phyloP scores from a whole-genome alignment of 2,329 filamentous ascomycete genomes.

The Coniochaeta sp. region DNA sequence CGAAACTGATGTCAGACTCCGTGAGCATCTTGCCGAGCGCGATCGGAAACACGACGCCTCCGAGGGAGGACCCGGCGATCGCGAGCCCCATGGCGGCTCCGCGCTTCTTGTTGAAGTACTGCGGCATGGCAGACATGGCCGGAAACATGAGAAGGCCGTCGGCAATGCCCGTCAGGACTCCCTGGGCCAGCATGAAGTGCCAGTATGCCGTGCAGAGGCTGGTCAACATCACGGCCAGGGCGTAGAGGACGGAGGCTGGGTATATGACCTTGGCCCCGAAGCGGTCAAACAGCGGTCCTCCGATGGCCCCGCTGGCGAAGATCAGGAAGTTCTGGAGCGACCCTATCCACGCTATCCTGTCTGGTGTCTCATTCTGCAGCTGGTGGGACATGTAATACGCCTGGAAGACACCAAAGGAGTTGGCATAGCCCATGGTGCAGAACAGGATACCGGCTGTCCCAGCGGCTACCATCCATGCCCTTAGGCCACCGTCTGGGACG shows the following conservation, averaged over 20 bases:
- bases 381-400: constrained; percentile 33
- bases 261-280: constrained; percentile 21
- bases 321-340: constrained; percentile 21
- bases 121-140: constrained; percentile 24
- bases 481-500: background rate
- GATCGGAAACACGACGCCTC: constrained; percentile 37
- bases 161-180: constrained; percentile 24
- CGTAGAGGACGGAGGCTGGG: constrained; percentile 9
- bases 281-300: constrained; percentile 27
- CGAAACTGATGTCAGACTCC: constrained; percentile 13
- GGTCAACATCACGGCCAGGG: constrained; percentile 23
- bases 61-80: constrained; percentile 29
- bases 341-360: constrained; percentile 28
- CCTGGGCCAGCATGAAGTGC: constrained; percentile 32
- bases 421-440: constrained; percentile 40
- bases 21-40: constrained; percentile 27
- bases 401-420: constrained; percentile 47
- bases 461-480: background rate
- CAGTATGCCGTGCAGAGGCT: constrained; percentile 29
- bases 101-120: constrained; percentile 30
- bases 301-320: constrained; percentile 18
- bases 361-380: constrained; percentile 16
- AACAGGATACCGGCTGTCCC: background rate
- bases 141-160: constrained; percentile 27
- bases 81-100: constrained; percentile 28